Evolutionary conservation across 2,329 filamentous ascomycete species (phyloP), one percentile per base, ranked within the genome.

Genomic region (Xylariaceae sp.): DNA sequence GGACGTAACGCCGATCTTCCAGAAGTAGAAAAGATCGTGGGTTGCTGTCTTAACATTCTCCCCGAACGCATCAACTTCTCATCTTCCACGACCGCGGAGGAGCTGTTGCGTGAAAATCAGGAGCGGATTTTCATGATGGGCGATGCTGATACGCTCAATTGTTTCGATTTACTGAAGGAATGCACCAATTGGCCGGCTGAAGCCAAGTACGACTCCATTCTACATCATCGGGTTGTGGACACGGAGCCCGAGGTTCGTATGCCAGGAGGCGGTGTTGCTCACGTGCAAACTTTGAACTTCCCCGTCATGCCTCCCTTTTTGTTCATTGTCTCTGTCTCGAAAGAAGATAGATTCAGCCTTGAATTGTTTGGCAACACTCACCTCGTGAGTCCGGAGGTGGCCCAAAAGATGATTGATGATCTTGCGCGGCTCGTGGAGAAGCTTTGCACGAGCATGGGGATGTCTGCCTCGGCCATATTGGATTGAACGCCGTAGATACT

Each of bases 101-200:
- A 45, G 6, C 20, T 45, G 10, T 20, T 45, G 17, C 37, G 22
- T 12, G 37, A 10, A 5, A 41, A 29, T 20, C 43, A 45, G 29
- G 43, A 45, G 5, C 32, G 37, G 6, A 16, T 45, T 3, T 23
- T 45, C 29, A 32, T 32, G 22, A 36, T 45, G 32, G 23, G 33
- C 8, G 43, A 45, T 32, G 43, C 43, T 5, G 43, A 45, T 37
- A 22, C 43, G 14, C 32, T 45, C 5, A 23, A 41, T 37, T 37
- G 14, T 8, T 27, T 16, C 10, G 43, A 45, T 22, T 40, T 45
- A 5, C 6, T 45, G 4, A 41, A 41, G 23, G 14, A 17, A 11
- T 45, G 43, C 22, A 41, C 43, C n/a, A 21, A 45, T 16, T 45
- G 43, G 43, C 37, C 37, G 19, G 27, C 32, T 29, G 38, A 41